phyloP scores from a whole-genome alignment of 2,329 filamentous ascomycete genomes.

The Chaetothyriales sp. region DNA sequence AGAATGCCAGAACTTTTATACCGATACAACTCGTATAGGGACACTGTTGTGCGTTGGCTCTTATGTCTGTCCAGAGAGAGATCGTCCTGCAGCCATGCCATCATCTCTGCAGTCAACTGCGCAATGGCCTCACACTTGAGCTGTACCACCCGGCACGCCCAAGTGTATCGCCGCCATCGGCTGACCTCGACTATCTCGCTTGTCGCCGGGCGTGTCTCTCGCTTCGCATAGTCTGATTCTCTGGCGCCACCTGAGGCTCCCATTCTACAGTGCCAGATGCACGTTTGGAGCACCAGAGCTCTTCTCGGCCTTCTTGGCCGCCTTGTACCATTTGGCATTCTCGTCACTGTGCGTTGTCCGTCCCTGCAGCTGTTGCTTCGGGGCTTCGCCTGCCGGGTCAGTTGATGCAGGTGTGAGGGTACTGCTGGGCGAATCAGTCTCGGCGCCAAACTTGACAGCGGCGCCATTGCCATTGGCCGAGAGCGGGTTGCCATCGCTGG shows the following conservation, averaged over 20 bases:
- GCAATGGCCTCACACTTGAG: neutral
- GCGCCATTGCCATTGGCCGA: slow-evolving; percentile 9
- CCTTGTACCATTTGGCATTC: slow-evolving; percentile 19
- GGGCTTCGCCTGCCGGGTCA: too few species aligned
- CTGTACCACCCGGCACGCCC: neutral
- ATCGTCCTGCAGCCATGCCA: neutral
- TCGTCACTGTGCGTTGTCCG: slow-evolving; percentile 14
- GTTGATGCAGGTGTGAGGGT: neutral
- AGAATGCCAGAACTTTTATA: neutral
- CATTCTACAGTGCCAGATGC: slow-evolving; percentile 14
- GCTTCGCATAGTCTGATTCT: neutral
- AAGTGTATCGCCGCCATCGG: neutral
- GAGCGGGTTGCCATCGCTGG: slow-evolving; percentile 7
- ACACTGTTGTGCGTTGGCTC: too few species aligned
- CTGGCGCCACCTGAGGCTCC: neutral
- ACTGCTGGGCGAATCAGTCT: slow-evolving; percentile 5
- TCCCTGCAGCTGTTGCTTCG: slow-evolving; percentile 4
- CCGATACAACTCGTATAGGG: neutral
- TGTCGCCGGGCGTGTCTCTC: neutral
- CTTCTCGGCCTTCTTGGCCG: slow-evolving; percentile 20
- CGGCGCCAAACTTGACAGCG: slow-evolving; percentile 11
- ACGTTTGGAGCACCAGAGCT: slow-evolving; percentile 13
- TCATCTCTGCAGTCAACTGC: neutral
- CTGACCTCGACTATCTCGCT: neutral
- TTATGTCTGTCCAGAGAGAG: too few species aligned